Evolutionary conservation across 805 yeast genomes (phyloP).

Genomic region (Schwanniomyces vanrijiae): DNA sequence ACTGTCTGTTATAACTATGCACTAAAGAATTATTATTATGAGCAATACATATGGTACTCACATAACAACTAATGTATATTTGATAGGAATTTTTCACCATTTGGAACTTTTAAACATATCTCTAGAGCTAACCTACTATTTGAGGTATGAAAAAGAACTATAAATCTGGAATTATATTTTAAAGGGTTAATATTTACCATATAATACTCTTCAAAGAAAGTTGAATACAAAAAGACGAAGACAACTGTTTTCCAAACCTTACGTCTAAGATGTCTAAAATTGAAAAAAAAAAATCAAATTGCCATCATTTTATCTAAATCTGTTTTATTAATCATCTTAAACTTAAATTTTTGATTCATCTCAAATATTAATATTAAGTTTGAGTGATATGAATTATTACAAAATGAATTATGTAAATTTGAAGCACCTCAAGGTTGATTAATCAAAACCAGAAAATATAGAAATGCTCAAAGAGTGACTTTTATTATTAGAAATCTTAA

Average conservation of each 20-base stretch:
- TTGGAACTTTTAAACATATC: slow-evolving; percentile 19
- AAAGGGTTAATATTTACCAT: neutral
- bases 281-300: neutral
- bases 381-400: neutral
- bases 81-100: too few relatives aligned
- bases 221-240: neutral
- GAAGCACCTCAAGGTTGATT: slow-evolving; percentile 12
- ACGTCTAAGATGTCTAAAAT: neutral
- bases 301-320: neutral
- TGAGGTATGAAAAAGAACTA: slow-evolving; percentile 7
- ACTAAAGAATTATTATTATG: too few relatives aligned
- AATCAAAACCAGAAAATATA: slow-evolving; percentile 6
- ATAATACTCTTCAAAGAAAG: neutral
- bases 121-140: slow-evolving; percentile 10
- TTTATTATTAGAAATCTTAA: slow-evolving; percentile 9
- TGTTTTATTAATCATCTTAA: neutral
- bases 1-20: too few relatives aligned
- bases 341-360: neutral
- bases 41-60: too few relatives aligned
- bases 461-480: slow-evolving; percentile 3
- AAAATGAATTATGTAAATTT: slow-evolving; percentile 8
- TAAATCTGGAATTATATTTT: neutral
- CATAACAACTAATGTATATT: too few relatives aligned
- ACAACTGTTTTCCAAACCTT: neutral
- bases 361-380: neutral